Evolutionary conservation across 306 rosid genomes (phyloP).

Genomic region (Medicago truncatula): MtrunA17r5.0-ANR NC_053047.1:33860501-33861000

Average conservation of each 20-base stretch:
- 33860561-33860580: constrained; percentile 90
- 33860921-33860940: constrained; percentile 79
- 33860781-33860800: constrained; percentile 85
- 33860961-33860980: not conserved
- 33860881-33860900: constrained; percentile 78
- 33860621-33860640: constrained; percentile 73
- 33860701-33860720: constrained; percentile 85
- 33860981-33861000: not conserved
- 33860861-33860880: constrained; percentile 65
- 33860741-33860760: constrained; percentile 75
- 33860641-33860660: constrained; percentile 59
- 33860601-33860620: constrained; percentile 73
- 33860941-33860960: constrained; percentile 61
- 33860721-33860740: constrained; percentile 79
- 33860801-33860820: constrained; percentile 69
- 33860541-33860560: constrained; percentile 57
- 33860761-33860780: constrained; percentile 59
- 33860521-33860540: constrained; percentile 82
- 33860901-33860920: constrained; percentile 93
- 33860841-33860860: constrained; percentile 60
- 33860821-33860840: constrained; percentile 70
- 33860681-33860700: constrained; percentile 64
- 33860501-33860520: constrained; percentile 87
- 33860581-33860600: constrained; percentile 77
- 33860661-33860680: constrained; percentile 55